Percentiles rank a stretch among this genome's conserved stretches.
These are phyloP conservation scores for Excoecaria agallocha DNA, from an alignment of 345 rosid species.

Conservation along the genomic window DNA sequence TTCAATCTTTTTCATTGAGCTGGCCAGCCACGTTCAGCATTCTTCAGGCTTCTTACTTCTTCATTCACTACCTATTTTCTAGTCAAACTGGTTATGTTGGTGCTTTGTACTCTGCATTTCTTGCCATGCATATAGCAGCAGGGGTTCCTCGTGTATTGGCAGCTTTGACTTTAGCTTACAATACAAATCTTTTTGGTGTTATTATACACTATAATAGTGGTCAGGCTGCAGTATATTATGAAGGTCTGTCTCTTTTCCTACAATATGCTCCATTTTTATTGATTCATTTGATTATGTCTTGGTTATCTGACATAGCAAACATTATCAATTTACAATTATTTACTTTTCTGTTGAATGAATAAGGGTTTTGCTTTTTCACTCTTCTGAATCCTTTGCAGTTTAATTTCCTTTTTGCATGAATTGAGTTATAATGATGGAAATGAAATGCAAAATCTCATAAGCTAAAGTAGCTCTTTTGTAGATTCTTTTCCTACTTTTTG, in stretches of 20 bases:
- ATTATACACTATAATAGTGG: conserved; percentile 98
- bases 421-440: not conserved
- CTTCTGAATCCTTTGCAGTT: not conserved
- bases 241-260: conserved; percentile 47
- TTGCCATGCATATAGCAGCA: conserved; percentile 91
- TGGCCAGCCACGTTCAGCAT: conserved; percentile 87
- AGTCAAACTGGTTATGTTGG: conserved; percentile 98
- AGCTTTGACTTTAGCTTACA: conserved; percentile 83
- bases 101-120: conserved; percentile 93
- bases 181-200: conserved; percentile 90
- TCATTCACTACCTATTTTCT: conserved; percentile 89
- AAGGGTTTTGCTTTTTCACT: not conserved
- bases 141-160: conserved; percentile 80
- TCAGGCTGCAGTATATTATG: conserved; percentile 94
- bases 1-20: conserved; percentile 70
- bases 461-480: not conserved
- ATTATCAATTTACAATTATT: not conserved
- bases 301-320: not conserved
- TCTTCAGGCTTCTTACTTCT: conserved; percentile 93
- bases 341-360: not conserved
- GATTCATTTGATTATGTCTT: not conserved
- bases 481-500: no score
- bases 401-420: not conserved
- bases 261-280: not conserved
- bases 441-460: not conserved